These are phyloP conservation scores for Cytospora piceae DNA, from an alignment of 2,329 filamentous ascomycete genomes.

Conservation along the genomic window DNA sequence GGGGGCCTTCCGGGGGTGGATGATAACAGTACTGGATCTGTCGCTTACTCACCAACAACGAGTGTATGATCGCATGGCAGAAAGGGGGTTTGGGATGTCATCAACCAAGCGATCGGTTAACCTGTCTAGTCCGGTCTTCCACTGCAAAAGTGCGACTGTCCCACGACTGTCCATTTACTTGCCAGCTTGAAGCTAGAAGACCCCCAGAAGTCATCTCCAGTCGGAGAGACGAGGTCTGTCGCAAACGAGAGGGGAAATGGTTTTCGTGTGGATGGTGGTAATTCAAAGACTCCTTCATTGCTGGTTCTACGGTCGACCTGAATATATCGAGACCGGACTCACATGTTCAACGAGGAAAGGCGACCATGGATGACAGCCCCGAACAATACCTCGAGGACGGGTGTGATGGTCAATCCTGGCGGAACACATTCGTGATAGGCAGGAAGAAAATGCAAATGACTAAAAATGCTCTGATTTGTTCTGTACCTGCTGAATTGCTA, in stretches of 20 bases:
- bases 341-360: not conserved
- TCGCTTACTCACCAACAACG: constrained; percentile 6
- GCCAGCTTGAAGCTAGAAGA: constrained; percentile 1
- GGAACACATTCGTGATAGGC: constrained; percentile 21
- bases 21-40: constrained; percentile 1
- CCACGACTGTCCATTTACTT: not conserved
- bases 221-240: not conserved
- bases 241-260: constrained; percentile 12
- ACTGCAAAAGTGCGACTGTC: not conserved
- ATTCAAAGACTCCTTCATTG: constrained; percentile 17
- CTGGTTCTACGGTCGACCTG: constrained; percentile 19
- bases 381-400: constrained; percentile 5
- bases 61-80: constrained; percentile 1
- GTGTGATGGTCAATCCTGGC: constrained; percentile 1
- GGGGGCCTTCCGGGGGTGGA: not conserved
- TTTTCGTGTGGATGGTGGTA: constrained; percentile 9
- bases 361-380: constrained; percentile 1
- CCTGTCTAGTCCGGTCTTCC: not conserved
- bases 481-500: not conserved
- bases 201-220: constrained; percentile 5
- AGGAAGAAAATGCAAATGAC: constrained; percentile 29
- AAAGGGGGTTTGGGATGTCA: not conserved
- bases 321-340: constrained; percentile 5
- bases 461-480: constrained; percentile 4
- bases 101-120: not conserved